Evolutionary conservation across 2,329 filamentous ascomycete species (phyloP).

Genomic region (Aspergillus transmontanensis): DNA sequence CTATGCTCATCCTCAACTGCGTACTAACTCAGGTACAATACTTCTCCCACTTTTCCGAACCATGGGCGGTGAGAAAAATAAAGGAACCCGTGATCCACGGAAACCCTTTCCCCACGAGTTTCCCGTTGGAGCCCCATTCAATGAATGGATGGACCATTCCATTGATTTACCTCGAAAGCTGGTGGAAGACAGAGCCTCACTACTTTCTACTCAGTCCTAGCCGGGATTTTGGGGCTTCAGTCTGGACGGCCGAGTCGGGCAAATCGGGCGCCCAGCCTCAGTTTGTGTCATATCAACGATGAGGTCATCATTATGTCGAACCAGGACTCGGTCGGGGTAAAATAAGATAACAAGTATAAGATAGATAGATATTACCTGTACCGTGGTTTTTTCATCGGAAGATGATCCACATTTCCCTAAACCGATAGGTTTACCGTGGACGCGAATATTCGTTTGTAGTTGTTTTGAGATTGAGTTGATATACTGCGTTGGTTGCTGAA

Average conservation of each 20-base stretch:
- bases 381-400: neutral
- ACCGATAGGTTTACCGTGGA: neutral
- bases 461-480: neutral
- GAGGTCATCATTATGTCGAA: slow-evolving; percentile 14
- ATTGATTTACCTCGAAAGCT: neutral
- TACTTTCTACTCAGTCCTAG: no score
- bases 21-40: neutral
- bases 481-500: neutral
- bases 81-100: neutral
- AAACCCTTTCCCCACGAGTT: neutral
- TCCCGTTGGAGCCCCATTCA: neutral
- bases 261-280: slow-evolving; percentile 1
- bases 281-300: slow-evolving; percentile 1
- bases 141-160: neutral
- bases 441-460: neutral
- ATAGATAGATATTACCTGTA: neutral
- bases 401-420: neutral
- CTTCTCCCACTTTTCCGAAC: neutral
- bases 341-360: neutral
- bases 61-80: neutral
- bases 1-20: neutral
- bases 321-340: neutral
- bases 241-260: neutral
- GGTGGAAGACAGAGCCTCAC: neutral
- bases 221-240: neutral